A percentile compares a stretch with the other conserved stretches of the same genome.
phyloP scores from a whole-genome alignment of 768 basidiomycete genomes.

The Phlebiopsis gigantea region DNA sequence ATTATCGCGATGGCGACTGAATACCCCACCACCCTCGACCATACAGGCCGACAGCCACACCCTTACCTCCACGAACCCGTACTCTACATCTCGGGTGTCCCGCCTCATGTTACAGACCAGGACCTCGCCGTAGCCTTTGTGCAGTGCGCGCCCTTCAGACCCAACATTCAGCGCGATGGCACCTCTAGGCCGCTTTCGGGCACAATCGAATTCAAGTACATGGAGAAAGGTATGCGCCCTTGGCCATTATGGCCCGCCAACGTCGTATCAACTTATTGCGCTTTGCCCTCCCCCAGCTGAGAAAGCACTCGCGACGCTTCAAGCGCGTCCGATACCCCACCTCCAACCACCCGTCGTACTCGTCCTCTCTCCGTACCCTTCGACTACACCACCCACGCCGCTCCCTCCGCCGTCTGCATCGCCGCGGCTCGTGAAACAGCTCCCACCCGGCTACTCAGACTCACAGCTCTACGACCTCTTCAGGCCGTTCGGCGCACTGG shows the following conservation, averaged over 20 bases:
- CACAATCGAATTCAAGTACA: constrained; percentile 78
- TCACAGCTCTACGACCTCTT: constrained; percentile 80
- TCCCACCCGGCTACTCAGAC: constrained; percentile 65
- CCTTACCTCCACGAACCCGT: constrained; percentile 83
- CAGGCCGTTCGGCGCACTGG: constrained; percentile 77
- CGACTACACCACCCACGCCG: constrained; percentile 68
- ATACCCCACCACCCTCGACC: constrained; percentile 14
- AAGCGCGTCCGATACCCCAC: constrained; percentile 66
- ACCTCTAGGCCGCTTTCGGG: constrained; percentile 51
- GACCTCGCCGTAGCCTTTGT: constrained; percentile 70
- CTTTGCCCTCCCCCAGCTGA: constrained; percentile 49
- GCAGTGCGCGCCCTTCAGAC: constrained; percentile 76
- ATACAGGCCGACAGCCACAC: constrained; percentile 38
- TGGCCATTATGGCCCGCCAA: not conserved
- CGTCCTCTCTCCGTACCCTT: constrained; percentile 78
- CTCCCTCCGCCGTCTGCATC: constrained; percentile 72
- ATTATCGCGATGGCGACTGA: constrained; percentile 25
- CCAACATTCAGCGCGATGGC: constrained; percentile 63
- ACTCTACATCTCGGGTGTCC: constrained; percentile 75
- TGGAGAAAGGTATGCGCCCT: constrained; percentile 63
- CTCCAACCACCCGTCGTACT: constrained; percentile 54
- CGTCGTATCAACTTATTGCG: constrained; percentile 1
- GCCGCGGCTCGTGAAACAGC: constrained; percentile 80
- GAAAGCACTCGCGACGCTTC: constrained; percentile 81
- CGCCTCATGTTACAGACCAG: constrained; percentile 69